Base-by-base conservation (phyloP, 306 rosid species). In the Abrus pulchellus region DNA sequence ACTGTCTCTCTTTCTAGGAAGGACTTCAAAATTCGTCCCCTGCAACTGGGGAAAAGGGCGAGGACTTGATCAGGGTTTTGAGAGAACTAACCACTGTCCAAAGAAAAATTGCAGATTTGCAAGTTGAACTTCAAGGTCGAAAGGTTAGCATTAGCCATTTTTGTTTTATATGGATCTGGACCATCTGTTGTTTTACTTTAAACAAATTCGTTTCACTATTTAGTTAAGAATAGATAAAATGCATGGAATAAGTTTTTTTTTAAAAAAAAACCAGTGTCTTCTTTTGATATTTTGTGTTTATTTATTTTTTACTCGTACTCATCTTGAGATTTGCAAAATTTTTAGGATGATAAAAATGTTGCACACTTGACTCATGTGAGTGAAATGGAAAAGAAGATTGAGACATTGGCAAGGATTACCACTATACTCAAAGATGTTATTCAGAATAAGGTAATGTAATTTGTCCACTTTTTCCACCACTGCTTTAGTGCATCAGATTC, bases 51-150 rank as follows among this genome's bases (percentile, higher is more conserved):
- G 99, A 90, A 68, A 89, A 89, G 76, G 98, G 94, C 47, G 97
- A 93, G 65, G 97, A 92, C 78, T 83, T 95, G 74, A 92, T 95
- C 55, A 85, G 84, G 87, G 97, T 93, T 85, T 62, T 95, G 73
- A 88, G 97, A 86, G 99, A 95, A 73, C 91, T 95, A 53, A 89
- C 97, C 52, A 66, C 89, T 9, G 98, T 93, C 50, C 99, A 95
- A 80, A 90, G 93, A 80, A 93, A 93, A 88, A 95, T 93, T 30
- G 96, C 97, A 3, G 97, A 93, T 87, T 88, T 95, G 78, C 98
- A 95, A 88, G 99, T 93, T 20, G 98, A 95, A 82, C 99, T 95
- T 84, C 99, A 95, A 88, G 97, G 97, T 56, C 91, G 99, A 83
- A 95, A 95, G 91, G 98, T 93, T 1, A 40, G 76, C 28, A 74